Evolutionary conservation across 2,329 filamentous ascomycete species (phyloP).

Genomic region (Aspergillus persii): DNA sequence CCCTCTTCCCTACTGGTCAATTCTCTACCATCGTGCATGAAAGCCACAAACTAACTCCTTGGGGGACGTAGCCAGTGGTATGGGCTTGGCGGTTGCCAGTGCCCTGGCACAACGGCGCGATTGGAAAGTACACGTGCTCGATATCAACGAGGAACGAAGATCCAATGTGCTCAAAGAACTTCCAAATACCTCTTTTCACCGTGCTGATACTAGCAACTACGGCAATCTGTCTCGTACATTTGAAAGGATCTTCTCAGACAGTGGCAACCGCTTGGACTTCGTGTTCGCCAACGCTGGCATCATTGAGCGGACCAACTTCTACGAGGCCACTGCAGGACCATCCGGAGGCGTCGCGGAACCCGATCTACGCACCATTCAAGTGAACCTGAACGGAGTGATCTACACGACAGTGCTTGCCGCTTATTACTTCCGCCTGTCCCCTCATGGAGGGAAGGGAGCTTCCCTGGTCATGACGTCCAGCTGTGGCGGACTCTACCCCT

Average conservation of each 20-base stretch:
- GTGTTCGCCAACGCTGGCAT: conserved; percentile 52
- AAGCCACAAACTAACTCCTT: background rate
- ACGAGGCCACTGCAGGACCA: background rate
- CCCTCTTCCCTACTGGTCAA: background rate
- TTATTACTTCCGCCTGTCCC: conserved; percentile 39
- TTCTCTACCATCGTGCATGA: background rate
- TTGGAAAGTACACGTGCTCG: conserved; percentile 36
- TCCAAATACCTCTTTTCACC: background rate
- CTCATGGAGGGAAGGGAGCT: background rate
- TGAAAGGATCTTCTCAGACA: conserved; percentile 35
- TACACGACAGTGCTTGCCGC: conserved; percentile 41
- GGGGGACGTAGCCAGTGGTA: background rate
- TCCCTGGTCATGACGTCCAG: background rate
- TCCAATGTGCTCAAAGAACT: conserved; percentile 17
- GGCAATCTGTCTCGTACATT: conserved; percentile 33
- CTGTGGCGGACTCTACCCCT: background rate
- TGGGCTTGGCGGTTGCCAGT: background rate
- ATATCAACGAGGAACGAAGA: conserved; percentile 14
- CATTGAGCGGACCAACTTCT: conserved; percentile 29
- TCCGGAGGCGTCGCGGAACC: background rate
- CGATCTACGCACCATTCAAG: conserved; percentile 24
- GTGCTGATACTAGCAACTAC: conserved; percentile 23
- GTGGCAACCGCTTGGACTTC: conserved; percentile 43
- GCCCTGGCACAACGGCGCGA: background rate
- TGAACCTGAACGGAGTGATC: conserved; percentile 44